These are phyloP conservation scores for Clonostachys solani DNA, from an alignment of 2,329 filamentous ascomycete genomes.

Conservation along the genomic window DNA sequence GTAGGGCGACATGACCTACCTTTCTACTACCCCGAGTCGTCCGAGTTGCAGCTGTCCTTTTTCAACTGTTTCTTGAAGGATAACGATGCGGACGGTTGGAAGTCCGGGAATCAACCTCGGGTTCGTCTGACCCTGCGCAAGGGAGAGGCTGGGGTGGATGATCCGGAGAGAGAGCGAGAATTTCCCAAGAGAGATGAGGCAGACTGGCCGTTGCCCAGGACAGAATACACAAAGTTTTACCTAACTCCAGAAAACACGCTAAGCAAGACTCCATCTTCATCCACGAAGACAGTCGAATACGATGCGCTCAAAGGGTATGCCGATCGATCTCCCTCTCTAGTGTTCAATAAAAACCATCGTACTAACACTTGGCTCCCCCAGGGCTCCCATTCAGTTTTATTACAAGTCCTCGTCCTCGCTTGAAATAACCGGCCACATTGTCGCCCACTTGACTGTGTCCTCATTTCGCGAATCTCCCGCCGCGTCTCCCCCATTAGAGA, in stretches of 20 bases:
- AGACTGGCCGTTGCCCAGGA: slow-evolving; percentile 65
- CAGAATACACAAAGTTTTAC: slow-evolving; percentile 58
- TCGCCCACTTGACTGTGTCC: slow-evolving; percentile 61
- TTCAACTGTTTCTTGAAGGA: slow-evolving; percentile 68
- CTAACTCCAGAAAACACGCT: slow-evolving; percentile 27
- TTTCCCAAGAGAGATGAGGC: slow-evolving; percentile 52
- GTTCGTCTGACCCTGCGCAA: slow-evolving; percentile 60
- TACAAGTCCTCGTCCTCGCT: too few relatives aligned
- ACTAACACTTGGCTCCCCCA: too few relatives aligned
- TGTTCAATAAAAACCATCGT: too few relatives aligned
- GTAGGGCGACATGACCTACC: slow-evolving; percentile 68
- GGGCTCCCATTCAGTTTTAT: too few relatives aligned
- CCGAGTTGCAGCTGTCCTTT: slow-evolving; percentile 63
- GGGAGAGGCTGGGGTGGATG: slow-evolving; percentile 63
- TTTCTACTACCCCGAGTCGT: slow-evolving; percentile 67
- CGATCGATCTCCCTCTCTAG: too few relatives aligned
- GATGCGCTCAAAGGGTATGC: too few relatives aligned
- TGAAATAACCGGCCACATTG: slow-evolving; percentile 66
- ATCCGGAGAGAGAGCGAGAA: slow-evolving; percentile 52
- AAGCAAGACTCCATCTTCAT: too few relatives aligned
- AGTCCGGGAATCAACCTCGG: slow-evolving; percentile 49
- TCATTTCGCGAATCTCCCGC: slow-evolving; percentile 28
- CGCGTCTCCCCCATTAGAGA: slow-evolving; percentile 45
- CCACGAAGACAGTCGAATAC: too few relatives aligned
- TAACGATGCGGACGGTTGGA: slow-evolving; percentile 59